A percentile compares a stretch with the other conserved stretches of the same genome.
phyloP scores from a whole-genome alignment of 1,284 basidiomycete genomes.

The Amylostereum chailletii region DNA sequence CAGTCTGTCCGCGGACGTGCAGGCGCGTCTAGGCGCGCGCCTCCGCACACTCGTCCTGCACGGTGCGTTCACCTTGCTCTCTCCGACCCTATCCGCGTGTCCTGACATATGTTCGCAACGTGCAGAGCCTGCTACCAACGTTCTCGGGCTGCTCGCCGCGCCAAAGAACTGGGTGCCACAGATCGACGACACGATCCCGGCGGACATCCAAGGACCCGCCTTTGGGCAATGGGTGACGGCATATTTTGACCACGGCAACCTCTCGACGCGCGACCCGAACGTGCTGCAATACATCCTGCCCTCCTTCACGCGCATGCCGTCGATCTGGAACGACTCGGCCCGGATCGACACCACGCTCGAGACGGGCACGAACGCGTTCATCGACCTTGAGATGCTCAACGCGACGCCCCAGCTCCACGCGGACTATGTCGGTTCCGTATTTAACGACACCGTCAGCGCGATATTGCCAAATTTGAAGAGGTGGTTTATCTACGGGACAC shows the following conservation, averaged over 20 bases:
- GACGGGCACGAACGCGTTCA: not conserved
- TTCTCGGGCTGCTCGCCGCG: not conserved
- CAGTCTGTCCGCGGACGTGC: not conserved
- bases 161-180: not conserved
- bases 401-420: not conserved
- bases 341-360: not conserved
- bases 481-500: not conserved
- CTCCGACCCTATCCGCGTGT: not conserved
- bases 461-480: not conserved
- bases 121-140: too few species aligned
- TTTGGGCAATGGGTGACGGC: slow-evolving; percentile 1
- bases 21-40: not conserved
- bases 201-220: not conserved
- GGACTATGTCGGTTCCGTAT: not conserved
- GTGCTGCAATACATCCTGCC: not conserved
- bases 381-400: not conserved
- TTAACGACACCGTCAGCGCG: not conserved
- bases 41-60: not conserved
- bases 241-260: slow-evolving; percentile 3
- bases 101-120: too few species aligned
- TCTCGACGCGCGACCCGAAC: not conserved
- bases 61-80: not conserved
- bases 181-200: not conserved
- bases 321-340: not conserved
- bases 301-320: not conserved